Evolutionary conservation across 2,329 filamentous ascomycete genomes (phyloP).

Genomic region (Amylocarpus encephaloides): DNA sequence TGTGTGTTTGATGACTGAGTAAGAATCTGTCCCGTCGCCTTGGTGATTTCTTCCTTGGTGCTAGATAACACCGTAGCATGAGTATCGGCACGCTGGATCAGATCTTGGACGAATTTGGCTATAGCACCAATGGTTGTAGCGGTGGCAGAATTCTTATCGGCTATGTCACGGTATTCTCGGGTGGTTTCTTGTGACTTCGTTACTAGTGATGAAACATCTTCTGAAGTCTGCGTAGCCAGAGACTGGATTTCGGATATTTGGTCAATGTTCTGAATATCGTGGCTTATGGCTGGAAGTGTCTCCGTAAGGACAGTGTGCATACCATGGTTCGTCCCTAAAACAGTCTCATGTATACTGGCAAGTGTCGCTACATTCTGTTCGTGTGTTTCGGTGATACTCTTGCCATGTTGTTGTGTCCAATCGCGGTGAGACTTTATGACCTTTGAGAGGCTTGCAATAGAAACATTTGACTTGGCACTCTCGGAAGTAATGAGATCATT

Average conservation of each 20-base stretch:
- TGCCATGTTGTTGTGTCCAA: neutral
- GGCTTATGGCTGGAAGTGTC: slow-evolving; percentile 9
- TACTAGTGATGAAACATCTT: too few species aligned
- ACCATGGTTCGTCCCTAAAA: neutral
- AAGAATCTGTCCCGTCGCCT: neutral
- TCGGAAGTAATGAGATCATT: neutral
- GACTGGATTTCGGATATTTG: slow-evolving; percentile 2
- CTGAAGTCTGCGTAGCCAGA: neutral
- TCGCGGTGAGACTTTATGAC: slow-evolving; percentile 7
- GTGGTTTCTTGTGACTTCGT: too few species aligned
- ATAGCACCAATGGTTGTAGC: slow-evolving; percentile 1
- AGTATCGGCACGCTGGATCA: neutral
- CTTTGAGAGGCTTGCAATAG: slow-evolving; percentile 10
- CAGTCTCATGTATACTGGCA: neutral
- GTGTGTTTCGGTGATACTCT: neutral
- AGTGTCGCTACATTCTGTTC: slow-evolving; percentile 2
- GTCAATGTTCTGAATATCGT: slow-evolving; percentile 14
- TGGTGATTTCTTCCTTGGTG: neutral
- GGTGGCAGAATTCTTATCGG: slow-evolving; percentile 2
- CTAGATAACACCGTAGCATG: neutral
- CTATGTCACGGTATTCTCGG: neutral
- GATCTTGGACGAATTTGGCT: neutral
- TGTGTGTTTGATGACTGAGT: neutral
- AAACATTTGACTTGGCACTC: slow-evolving; percentile 3
- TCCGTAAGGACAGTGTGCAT: slow-evolving; percentile 11